Conservation (phyloP, 305 asterid genomes). For the Solanum hybrid region DNA sequence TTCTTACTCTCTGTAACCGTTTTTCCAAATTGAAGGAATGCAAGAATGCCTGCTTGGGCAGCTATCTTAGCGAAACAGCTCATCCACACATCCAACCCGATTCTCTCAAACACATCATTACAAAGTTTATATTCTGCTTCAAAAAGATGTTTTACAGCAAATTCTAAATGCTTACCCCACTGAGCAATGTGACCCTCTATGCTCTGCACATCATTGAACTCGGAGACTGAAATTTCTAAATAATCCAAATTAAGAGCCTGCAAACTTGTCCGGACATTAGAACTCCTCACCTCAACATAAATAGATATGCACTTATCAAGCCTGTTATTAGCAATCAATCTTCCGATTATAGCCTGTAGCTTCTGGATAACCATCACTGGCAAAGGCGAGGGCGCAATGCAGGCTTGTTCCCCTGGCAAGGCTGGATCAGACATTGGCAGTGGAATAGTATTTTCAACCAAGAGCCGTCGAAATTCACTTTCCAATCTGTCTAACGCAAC, state of each 20-base stretch:
- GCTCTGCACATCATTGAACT: conserved; percentile 77
- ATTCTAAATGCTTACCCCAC: conserved; percentile 94
- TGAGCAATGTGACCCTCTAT: conserved; percentile 68
- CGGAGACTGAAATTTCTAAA: conserved; percentile 78
- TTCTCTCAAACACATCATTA: conserved; percentile 74
- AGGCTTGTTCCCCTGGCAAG: conserved; percentile 49
- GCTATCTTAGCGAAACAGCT: conserved; percentile 83
- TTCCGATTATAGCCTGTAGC: conserved; percentile 70
- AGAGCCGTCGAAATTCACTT: conserved; percentile 53
- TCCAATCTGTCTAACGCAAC: conserved; percentile 63
- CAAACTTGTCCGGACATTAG: conserved; percentile 73
- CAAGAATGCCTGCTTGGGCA: conserved; percentile 84
- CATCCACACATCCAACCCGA: conserved; percentile 85
- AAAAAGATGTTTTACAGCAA: conserved; percentile 82
- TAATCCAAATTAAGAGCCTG: conserved; percentile 85
- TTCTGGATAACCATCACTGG: conserved; percentile 72
- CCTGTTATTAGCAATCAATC: conserved; percentile 52
- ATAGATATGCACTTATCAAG: conserved; percentile 71
- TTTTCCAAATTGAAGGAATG: conserved; percentile 80
- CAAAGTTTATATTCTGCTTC: conserved; percentile 86
- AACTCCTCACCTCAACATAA: conserved; percentile 70
- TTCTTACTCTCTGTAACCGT: conserved; percentile 84
- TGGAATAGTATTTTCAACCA: conserved; percentile 54
- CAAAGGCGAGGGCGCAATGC: conserved; percentile 78
- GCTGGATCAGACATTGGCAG: conserved; percentile 66